Evolutionary conservation across 2,329 filamentous ascomycete genomes (phyloP).

Genomic region (Alternaria arborescens): DNA sequence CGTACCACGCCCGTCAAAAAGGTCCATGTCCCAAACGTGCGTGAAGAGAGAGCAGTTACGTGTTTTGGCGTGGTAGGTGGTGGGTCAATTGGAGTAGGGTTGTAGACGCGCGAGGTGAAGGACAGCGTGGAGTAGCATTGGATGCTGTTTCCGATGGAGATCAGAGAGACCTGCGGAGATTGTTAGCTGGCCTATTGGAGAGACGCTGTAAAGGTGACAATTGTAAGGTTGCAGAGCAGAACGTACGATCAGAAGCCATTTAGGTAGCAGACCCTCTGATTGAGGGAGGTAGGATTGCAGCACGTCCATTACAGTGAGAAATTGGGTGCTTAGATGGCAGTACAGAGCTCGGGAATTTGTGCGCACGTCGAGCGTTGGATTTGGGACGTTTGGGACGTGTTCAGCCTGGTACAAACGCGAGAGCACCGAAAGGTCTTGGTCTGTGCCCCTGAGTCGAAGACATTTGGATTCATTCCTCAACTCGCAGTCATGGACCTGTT

Average conservation of each 20-base stretch:
- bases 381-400: background rate
- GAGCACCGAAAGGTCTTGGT: conserved; percentile 3
- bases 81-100: conserved; percentile 61
- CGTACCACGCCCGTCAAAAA: conserved; percentile 79
- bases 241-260: conserved; percentile 71
- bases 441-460: conserved; percentile 6
- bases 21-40: conserved; percentile 90
- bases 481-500: background rate
- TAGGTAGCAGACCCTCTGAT: conserved; percentile 64
- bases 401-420: background rate
- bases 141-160: conserved; percentile 84
- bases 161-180: conserved; percentile 72
- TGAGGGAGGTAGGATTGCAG: conserved; percentile 55
- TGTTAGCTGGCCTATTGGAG: background rate
- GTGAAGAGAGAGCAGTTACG: conserved; percentile 77
- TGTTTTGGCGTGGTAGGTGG: conserved; percentile 52
- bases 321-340: background rate
- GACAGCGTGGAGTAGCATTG: conserved; percentile 83
- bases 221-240: background rate
- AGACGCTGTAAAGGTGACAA: background rate
- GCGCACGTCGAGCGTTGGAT: background rate
- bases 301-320: conserved; percentile 36
- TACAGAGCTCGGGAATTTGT: background rate
- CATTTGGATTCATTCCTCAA: background rate
- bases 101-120: conserved; percentile 89